A percentile compares a stretch with the other conserved stretches of the same genome.
phyloP scores from a whole-genome alignment of 148 eudicot genomes.

The Rhododendron ferrugineum region DNA sequence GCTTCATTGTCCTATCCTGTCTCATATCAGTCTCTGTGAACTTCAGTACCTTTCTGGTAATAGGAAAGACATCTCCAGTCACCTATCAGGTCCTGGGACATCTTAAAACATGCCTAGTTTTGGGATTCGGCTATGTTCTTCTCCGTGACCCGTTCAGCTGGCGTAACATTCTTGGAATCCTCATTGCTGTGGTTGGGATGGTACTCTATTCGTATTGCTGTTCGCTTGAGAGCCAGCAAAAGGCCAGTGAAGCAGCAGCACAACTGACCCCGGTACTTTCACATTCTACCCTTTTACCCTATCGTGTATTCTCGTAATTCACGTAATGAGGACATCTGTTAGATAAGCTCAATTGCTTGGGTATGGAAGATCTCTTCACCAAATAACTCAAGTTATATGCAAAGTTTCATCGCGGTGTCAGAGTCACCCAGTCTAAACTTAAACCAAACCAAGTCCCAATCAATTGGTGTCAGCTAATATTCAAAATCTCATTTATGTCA shows the following conservation, averaged over 20 bases:
- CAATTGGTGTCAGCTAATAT: too few relatives aligned
- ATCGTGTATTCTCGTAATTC: background rate
- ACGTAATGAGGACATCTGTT: background rate
- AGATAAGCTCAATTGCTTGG: background rate
- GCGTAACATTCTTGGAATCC: slow-evolving; percentile 81
- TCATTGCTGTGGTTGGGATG: slow-evolving; percentile 84
- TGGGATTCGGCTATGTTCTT: slow-evolving; percentile 78
- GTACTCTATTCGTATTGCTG: slow-evolving; percentile 76
- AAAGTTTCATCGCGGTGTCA: background rate
- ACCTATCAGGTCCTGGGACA: slow-evolving; percentile 95
- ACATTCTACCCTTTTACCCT: slow-evolving; percentile 1
- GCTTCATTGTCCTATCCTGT: slow-evolving; percentile 77
- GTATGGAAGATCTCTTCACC: background rate
- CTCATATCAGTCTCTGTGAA: slow-evolving; percentile 86
- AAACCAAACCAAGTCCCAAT: background rate
- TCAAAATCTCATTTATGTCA: background rate
- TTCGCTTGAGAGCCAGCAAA: slow-evolving; percentile 56
- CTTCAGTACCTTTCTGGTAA: slow-evolving; percentile 92
- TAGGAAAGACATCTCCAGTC: slow-evolving; percentile 95
- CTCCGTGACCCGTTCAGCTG: slow-evolving; percentile 84
- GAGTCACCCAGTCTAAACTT: background rate
- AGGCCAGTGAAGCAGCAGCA: slow-evolving; percentile 49
- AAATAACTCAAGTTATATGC: background rate
- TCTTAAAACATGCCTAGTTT: slow-evolving; percentile 86
- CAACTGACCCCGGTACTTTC: slow-evolving; percentile 56